A percentile compares a stretch with the other conserved stretches of the same genome.
Conservation (phyloP, 1,284 basidiomycete genomes). For the Cystobasidium pallidum region DNA sequence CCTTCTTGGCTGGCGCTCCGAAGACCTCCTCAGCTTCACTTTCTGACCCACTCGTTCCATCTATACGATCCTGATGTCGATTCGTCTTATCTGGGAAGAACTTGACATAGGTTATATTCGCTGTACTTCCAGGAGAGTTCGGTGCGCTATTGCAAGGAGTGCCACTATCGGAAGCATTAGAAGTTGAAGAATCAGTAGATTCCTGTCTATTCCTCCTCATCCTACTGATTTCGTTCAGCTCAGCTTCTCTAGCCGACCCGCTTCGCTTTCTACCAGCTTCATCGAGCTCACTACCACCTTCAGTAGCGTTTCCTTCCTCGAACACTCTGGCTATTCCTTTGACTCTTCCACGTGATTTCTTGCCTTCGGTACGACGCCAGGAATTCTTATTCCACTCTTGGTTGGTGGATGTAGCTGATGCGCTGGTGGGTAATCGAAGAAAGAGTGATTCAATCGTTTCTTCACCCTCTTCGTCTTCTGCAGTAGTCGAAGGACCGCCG, state of each 20-base stretch:
- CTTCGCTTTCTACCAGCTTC: not conserved
- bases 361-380: slow-evolving; percentile 45
- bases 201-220: slow-evolving; percentile 29
- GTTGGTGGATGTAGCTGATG: slow-evolving; percentile 41
- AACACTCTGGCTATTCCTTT: slow-evolving; percentile 47
- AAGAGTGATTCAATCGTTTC: slow-evolving; percentile 39
- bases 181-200: not conserved
- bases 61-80: not conserved
- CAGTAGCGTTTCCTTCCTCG: slow-evolving; percentile 26
- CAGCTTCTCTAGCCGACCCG: not conserved
- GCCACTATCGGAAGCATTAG: not conserved
- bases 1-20: not conserved
- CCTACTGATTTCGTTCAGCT: slow-evolving; percentile 33
- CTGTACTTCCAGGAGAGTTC: not conserved
- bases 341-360: slow-evolving; percentile 45
- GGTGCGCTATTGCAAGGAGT: not conserved
- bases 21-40: not conserved
- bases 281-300: not conserved
- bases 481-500: not conserved
- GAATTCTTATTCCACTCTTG: slow-evolving; percentile 52
- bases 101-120: not conserved
- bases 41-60: slow-evolving; percentile 15
- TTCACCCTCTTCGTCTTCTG: not conserved
- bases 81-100: not conserved
- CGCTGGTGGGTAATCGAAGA: slow-evolving; percentile 24